Evolutionary conservation across 768 basidiomycete genomes (phyloP), one percentile per base, ranked within the genome.

Genomic region (Lactarius tabidus): DNA sequence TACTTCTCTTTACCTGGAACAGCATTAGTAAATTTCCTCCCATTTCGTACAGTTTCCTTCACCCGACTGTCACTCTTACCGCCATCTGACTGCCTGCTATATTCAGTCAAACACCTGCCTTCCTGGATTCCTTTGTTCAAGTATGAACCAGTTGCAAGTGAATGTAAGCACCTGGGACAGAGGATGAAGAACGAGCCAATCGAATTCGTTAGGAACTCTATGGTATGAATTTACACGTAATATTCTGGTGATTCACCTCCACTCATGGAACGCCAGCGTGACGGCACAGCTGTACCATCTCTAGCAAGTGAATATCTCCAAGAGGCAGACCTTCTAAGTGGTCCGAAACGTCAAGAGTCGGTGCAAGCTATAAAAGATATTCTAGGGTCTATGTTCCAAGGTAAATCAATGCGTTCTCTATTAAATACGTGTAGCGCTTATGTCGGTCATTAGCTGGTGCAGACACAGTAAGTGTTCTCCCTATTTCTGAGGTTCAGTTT

Each of bases 41-140:
- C 64, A 29, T 64, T 64, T 43, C n/a, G 64, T 64, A 33, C 39
- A 59, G 1, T 20, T n/a, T 2, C 6, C n/a, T 38, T 8, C 3
- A 12, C 8, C 9, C 31, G 18, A 5, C 36, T 26, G 20, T 20
- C 15, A 38, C 38, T 23, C n/a, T n/a, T n/a, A n/a, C n/a, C n/a
- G n/a, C n/a, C n/a, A n/a, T n/a, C n/a, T 29, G 14, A 39, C n/a
- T 38, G 26, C 0, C 54, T 36, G 2, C 28, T 20, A 26, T 33
- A n/a, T n/a, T 62, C 20, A 67, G 66, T 67, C 15, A 29, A 43
- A n/a, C 26, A 60, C 18, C 58, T 67, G 5, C 66, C 58, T 31
- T 54, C 62, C 18, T 67, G 66, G 66, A 43, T 67, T 15, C 66
- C 66, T 2, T 55, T 36, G 10, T 36, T 60, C 31, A 64, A 57